These are phyloP conservation scores for Cordia subcordata DNA, from an alignment of 257 asterid species.

Conservation along the genomic window DNA sequence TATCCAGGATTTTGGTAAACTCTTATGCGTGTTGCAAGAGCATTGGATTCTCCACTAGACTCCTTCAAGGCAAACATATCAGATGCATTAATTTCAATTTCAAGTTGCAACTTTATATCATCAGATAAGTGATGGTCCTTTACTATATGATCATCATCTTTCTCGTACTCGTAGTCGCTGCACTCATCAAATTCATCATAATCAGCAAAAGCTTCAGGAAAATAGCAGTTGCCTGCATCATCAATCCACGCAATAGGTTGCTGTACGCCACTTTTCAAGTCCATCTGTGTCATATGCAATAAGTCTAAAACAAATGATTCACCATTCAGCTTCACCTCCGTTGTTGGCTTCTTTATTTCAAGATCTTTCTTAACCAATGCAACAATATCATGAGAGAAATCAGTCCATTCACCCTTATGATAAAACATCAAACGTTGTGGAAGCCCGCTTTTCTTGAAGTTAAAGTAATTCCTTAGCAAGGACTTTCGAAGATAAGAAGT, in stretches of 20 bases:
- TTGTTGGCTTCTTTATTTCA: slow-evolving; percentile 43
- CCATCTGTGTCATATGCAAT: slow-evolving; percentile 61
- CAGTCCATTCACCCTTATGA: slow-evolving; percentile 66
- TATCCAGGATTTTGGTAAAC: slow-evolving; percentile 27
- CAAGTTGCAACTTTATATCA: slow-evolving; percentile 64
- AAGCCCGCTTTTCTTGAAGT: slow-evolving; percentile 55
- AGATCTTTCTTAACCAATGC: slow-evolving; percentile 46
- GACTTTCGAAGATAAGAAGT: slow-evolving; percentile 31
- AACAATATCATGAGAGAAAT: slow-evolving; percentile 58
- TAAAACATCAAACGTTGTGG: slow-evolving; percentile 69
- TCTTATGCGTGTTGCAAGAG: slow-evolving; percentile 32
- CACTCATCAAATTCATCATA: slow-evolving; percentile 24
- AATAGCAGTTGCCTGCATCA: slow-evolving; percentile 66
- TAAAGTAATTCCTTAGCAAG: slow-evolving; percentile 39
- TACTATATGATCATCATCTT: slow-evolving; percentile 21
- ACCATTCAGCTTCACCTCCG: slow-evolving; percentile 54
- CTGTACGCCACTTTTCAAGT: slow-evolving; percentile 53
- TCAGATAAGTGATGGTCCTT: slow-evolving; percentile 31
- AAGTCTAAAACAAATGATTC: slow-evolving; percentile 52
- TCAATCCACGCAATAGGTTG: slow-evolving; percentile 91
- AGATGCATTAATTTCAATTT: slow-evolving; percentile 61
- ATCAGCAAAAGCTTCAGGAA: slow-evolving; percentile 55
- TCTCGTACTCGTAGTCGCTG: slow-evolving; percentile 21
- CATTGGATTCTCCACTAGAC: slow-evolving; percentile 70
- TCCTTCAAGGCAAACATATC: slow-evolving; percentile 41